Percentiles rank a stretch among this genome's conserved stretches.
phyloP scores from a whole-genome alignment of 1,139 yeast genomes.

The Nakaseomyces delphensis region DNA sequence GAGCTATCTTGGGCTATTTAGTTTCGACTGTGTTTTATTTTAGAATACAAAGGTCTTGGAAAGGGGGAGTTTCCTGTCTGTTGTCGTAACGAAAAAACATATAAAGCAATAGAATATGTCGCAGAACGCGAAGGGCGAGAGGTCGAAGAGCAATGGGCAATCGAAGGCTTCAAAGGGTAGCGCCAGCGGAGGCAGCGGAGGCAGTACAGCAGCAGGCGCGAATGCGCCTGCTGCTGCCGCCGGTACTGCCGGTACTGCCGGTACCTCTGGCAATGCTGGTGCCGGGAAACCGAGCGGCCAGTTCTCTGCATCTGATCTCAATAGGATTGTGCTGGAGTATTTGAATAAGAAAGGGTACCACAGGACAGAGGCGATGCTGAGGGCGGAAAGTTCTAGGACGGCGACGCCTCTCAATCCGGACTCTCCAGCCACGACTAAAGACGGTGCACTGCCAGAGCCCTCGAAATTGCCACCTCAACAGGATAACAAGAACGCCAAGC shows the following conservation, averaged over 20 bases:
- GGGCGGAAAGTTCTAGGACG: conserved; percentile 76
- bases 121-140: conserved; percentile 3
- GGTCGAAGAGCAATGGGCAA: conserved; percentile 1
- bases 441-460: conserved; percentile 27
- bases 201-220: not conserved
- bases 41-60: too few relatives aligned
- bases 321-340: conserved; percentile 84
- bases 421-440: conserved; percentile 33
- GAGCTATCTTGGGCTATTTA: too few relatives aligned
- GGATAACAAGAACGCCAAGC: conserved; percentile 22
- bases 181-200: not conserved
- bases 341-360: conserved; percentile 90
- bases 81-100: not conserved
- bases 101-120: not conserved
- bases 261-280: conserved; percentile 1
- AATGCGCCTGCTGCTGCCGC: not conserved
- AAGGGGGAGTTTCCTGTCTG: too few relatives aligned
- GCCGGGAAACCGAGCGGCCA: conserved; percentile 17
- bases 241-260: not conserved
- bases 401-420: conserved; percentile 44
- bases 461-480: conserved; percentile 31
- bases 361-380: conserved; percentile 84
- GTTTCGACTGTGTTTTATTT: too few relatives aligned
- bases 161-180: not conserved
- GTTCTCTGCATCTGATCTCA: conserved; percentile 69